These are phyloP conservation scores for Sporobolomyces roseus DNA, from an alignment of 768 basidiomycete species.

Conservation along the genomic window DNA sequence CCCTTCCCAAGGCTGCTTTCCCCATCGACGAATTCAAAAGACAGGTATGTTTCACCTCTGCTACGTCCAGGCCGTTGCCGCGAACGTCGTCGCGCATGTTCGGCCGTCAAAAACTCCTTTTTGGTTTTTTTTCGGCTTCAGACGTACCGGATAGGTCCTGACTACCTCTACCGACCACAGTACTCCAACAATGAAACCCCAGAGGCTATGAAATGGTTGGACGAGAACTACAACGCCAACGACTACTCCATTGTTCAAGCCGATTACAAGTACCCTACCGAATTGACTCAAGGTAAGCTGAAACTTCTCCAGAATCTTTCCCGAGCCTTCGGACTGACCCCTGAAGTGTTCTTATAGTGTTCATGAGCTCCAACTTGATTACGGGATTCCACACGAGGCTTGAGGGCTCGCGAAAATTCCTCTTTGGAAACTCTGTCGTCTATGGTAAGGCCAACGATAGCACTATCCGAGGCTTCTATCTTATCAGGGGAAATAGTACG, in stretches of 20 bases:
- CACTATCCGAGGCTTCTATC: conserved; percentile 70
- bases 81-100: too few relatives aligned
- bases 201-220: conserved; percentile 92
- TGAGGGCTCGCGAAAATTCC: conserved; percentile 81
- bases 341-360: conserved; percentile 50
- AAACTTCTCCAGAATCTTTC: background rate
- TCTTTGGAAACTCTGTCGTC: conserved; percentile 89
- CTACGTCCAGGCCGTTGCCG: too few relatives aligned
- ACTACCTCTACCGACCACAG: conserved; percentile 51
- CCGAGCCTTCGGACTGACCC: background rate
- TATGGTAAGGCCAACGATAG: conserved; percentile 75
- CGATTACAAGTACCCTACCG: conserved; percentile 94
- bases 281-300: conserved; percentile 63
- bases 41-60: conserved; percentile 46
- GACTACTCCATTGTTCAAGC: conserved; percentile 56
- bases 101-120: too few relatives aligned
- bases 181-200: conserved; percentile 99
- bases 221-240: conserved; percentile 67
- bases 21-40: conserved; percentile 60
- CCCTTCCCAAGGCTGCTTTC: conserved; percentile 69
- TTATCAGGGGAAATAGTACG: conserved; percentile 62
- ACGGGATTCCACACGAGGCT: conserved; percentile 95
- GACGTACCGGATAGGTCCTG: too few relatives aligned
- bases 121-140: too few relatives aligned
- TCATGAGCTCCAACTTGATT: conserved; percentile 86